A percentile compares a stretch with the other conserved stretches of the same genome.
phyloP scores from a whole-genome alignment of 2,329 filamentous ascomycete species.

The Ceratocystis cubensis region DNA sequence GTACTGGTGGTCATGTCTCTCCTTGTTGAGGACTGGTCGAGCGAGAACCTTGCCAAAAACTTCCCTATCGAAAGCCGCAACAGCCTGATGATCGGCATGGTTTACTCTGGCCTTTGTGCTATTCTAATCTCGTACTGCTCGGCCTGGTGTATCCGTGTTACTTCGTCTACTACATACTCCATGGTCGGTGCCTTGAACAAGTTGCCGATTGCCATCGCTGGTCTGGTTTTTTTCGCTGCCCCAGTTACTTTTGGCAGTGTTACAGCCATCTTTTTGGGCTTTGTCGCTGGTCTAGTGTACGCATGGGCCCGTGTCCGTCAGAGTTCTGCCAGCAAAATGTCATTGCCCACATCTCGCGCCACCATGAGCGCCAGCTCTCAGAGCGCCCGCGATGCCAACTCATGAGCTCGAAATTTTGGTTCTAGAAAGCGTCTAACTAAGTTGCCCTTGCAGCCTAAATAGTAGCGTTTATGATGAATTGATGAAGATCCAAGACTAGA shows the following conservation, averaged over 20 bases:
- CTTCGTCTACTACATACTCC: constrained; percentile 93
- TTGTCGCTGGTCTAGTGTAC: constrained; percentile 85
- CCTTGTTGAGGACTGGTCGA: constrained; percentile 83
- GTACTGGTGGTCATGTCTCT: constrained; percentile 74
- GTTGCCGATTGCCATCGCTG: constrained; percentile 84
- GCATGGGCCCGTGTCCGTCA: constrained; percentile 77
- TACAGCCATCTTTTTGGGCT: constrained; percentile 80
- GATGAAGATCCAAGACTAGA: constrained; percentile 11
- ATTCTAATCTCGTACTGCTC: constrained; percentile 99
- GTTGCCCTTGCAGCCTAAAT: background rate
- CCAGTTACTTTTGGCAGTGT: constrained; percentile 87
- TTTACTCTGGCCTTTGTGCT: constrained; percentile 82
- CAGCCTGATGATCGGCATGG: constrained; percentile 71
- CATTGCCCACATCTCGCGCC: constrained; percentile 51
- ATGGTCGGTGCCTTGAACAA: constrained; percentile 99
- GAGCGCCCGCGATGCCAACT: constrained; percentile 77
- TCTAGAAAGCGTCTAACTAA: background rate
- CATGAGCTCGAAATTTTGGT: constrained; percentile 22
- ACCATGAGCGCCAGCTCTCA: constrained; percentile 81
- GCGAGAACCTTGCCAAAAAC: constrained; percentile 68
- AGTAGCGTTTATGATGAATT: background rate
- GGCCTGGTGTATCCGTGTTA: constrained; percentile 96
- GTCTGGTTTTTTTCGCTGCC: constrained; percentile 88
- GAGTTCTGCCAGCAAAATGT: constrained; percentile 51
- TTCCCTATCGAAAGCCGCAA: constrained; percentile 76